Evolutionary conservation across 768 basidiomycete genomes (phyloP).

Genomic region (Psilocybe cubensis): DNA sequence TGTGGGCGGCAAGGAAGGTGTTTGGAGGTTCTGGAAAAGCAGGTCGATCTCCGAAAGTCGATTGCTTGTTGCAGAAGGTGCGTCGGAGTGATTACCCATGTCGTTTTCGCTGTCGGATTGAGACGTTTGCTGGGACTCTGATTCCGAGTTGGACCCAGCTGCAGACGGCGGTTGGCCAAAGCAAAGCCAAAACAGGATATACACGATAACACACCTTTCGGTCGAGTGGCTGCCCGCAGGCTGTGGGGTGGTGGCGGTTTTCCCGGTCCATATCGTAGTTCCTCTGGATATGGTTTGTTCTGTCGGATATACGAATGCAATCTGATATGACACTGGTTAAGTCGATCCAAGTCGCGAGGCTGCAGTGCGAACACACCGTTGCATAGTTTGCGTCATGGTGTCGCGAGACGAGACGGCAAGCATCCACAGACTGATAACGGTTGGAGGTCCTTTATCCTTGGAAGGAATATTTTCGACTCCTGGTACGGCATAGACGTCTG

Average conservation of each 20-base stretch:
- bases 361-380: slow-evolving; percentile 48
- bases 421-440: slow-evolving; percentile 78
- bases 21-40: slow-evolving; percentile 47
- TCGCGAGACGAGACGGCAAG: slow-evolving; percentile 71
- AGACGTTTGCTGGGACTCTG: slow-evolving; percentile 15
- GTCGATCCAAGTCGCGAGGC: neutral
- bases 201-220: slow-evolving; percentile 18
- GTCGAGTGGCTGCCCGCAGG: slow-evolving; percentile 29
- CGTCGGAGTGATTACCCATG: slow-evolving; percentile 26
- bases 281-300: slow-evolving; percentile 71
- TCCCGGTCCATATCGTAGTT: slow-evolving; percentile 71
- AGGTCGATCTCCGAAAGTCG: slow-evolving; percentile 48
- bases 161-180: neutral
- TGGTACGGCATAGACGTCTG: slow-evolving; percentile 50
- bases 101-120: slow-evolving; percentile 34
- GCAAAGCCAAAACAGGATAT: neutral
- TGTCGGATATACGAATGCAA: slow-evolving; percentile 69
- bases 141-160: slow-evolving; percentile 21
- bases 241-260: slow-evolving; percentile 61
- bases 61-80: slow-evolving; percentile 25
- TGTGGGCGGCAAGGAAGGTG: slow-evolving; percentile 24
- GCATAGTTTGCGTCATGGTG: slow-evolving; percentile 71
- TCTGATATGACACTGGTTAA: slow-evolving; percentile 33
- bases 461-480: slow-evolving; percentile 46
- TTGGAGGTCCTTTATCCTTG: slow-evolving; percentile 56